Base-by-base conservation (phyloP, 179 eudicot species). In the Vitellaria paradoxa region DNA sequence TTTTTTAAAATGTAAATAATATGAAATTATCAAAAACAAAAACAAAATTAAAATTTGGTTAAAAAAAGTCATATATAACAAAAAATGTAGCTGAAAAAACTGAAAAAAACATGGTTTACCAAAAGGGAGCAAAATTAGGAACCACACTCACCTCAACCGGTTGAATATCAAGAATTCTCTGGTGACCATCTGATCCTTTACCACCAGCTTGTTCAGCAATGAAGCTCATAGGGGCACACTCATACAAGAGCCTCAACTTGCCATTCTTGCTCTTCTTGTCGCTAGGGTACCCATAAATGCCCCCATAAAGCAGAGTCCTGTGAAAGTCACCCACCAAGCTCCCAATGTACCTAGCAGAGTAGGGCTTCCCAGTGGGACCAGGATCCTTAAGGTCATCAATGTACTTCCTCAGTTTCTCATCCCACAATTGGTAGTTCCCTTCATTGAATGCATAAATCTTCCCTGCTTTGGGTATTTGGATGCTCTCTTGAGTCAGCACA, bases 221-320 rank as follows among this genome's bases (percentile, higher is more conserved):
- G 68, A 84, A 94, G 84, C 98, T 94, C 98, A 94, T 94, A 0
- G 98, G 98, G 49, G 98, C 98, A 78, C 98, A 94, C 80, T 94
- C 98, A 78, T 94, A 94, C 88, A 94, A 80, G 1, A 94, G 83
- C 88, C 98, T 88, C 57, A 93, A 79, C 82, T 94, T 94, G 42
- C 98, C 98, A 75, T 93, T 93, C 86, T 93, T 90, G 84, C 98
- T 94, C 84, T 94, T 94, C 68, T 71, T 61, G 73, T 94, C 97
- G 56, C 92, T 87, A 1, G 98, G 98, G 74, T 94, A 93, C 67
- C 98, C 98, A 53, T 94, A 94, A 68, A 94, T 94, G 10, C 98
- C 98, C 1, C 98, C 98, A 72, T 94, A 94, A 0, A 94, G 68
- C 68, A 94, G 72, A 26, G 97, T 93, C 77, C 98, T 68, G 68